Evolutionary conservation across 140 eudicot genomes (phyloP).

Genomic region (Bidens hawaiensis): DNA sequence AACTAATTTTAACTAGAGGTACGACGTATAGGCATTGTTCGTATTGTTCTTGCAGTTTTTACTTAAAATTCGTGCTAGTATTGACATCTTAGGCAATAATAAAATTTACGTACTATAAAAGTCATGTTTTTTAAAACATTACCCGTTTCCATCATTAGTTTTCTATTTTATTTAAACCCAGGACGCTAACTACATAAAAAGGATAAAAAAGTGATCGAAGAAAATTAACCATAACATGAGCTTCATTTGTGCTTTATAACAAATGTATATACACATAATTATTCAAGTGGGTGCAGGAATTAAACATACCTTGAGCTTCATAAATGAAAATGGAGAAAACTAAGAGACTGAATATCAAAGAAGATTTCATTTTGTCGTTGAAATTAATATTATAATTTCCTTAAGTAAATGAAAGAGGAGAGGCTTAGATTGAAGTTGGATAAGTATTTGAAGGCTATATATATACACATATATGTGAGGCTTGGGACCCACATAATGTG

Average conservation of each 20-base stretch:
- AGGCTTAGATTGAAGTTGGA: conserved; percentile 8
- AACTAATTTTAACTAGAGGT: not conserved
- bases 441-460: conserved; percentile 14
- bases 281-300: not conserved
- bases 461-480: conserved; percentile 15
- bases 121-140: not conserved
- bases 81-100: not conserved
- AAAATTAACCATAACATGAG: not conserved
- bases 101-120: not conserved
- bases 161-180: not conserved
- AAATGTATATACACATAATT: not conserved
- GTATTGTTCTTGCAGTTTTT: not conserved
- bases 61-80: not conserved
- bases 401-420: conserved; percentile 7
- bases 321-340: conserved; percentile 36
- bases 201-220: not conserved
- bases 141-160: not conserved
- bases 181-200: not conserved
- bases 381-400: not conserved
- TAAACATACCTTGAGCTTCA: conserved; percentile 59
- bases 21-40: too few species aligned
- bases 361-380: conserved; percentile 33
- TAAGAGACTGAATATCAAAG: conserved; percentile 33
- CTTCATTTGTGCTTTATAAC: not conserved
- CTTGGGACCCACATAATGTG: conserved; percentile 21